Evolutionary conservation across 441 rosid genomes (phyloP).

Genomic region (Adansonia rubrostipa): DNA sequence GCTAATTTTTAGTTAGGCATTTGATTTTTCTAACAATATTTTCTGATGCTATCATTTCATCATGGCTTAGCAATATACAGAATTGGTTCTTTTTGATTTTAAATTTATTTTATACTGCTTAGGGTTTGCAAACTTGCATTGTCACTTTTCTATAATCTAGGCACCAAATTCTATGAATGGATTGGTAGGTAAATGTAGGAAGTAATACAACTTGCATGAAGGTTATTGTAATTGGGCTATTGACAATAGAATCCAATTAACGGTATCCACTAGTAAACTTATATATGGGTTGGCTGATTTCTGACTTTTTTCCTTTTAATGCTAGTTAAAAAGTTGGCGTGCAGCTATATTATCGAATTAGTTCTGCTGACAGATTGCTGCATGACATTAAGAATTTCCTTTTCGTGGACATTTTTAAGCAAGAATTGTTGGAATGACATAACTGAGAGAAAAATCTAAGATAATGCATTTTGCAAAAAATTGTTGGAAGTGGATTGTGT

Average conservation of each 20-base stretch:
- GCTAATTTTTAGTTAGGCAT: background rate
- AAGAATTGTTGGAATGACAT: background rate
- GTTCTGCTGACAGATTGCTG: background rate
- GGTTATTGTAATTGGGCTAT: background rate
- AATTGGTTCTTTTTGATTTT: background rate
- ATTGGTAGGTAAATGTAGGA: slow-evolving; percentile 1
- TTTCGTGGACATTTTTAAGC: background rate
- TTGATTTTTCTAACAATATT: slow-evolving; percentile 11
- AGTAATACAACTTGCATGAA: background rate
- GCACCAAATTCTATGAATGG: background rate
- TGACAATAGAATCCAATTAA: background rate
- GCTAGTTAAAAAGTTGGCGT: background rate
- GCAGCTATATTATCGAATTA: background rate
- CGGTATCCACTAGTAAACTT: background rate
- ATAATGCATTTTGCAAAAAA: slow-evolving; percentile 7
- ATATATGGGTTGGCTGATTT: background rate
- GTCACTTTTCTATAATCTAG: slow-evolving; percentile 1
- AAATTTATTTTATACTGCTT: background rate
- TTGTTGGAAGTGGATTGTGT: background rate
- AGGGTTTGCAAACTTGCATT: background rate
- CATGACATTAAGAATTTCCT: background rate
- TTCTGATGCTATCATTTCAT: background rate
- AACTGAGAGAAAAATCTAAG: background rate
- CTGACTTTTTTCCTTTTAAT: background rate
- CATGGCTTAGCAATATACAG: background rate